Base-by-base conservation (phyloP, 306 rosid species). In the Glycine tomentella region DNA sequence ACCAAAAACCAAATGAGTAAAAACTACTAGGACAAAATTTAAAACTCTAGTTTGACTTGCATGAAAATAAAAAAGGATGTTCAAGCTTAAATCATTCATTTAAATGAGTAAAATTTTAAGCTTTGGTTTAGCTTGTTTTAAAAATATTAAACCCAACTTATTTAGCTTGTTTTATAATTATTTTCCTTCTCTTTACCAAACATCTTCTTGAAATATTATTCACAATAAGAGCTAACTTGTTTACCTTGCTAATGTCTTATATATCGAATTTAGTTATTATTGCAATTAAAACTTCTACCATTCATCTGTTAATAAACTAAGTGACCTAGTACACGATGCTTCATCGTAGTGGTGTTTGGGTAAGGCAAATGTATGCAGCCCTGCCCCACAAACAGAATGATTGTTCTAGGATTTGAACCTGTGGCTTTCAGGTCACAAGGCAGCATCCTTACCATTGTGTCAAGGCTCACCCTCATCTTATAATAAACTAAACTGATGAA, bases 231-330 rank as follows among this genome's bases (percentile, higher is more conserved):
- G 17, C 12, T 65, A 66, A 40, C 50, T 5, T 38, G 20, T 56
- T 42, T 71, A 51, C 71, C 40, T 12, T 6, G 4, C 67, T 69
- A 82, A 69, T 63, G 53, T 72, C 52, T n/a, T 42, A 44, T 67
- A 16, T 33, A 45, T 46, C 56, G 7, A 42, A 3, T 14, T 25
- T 14, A 51, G 76, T 33, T 33, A 33, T 52, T 14, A 20, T 49
- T 31, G 49, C 9, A 33, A 50, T 52, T 33, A 52, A 14, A 51
- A 51, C 33, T 72, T 3, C 38, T 25, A 55, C 25, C 48, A 33
- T 33, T 72, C 14, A 51, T 33, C 33, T 36, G 13, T 34, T 52
- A 52, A 52, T 46, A 69, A 20, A 69, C n/a, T 9, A 9, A 4
- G 9, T 34, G 14, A 63, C 16, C 15, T 17, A 62, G 8, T 58